phyloP scores from a whole-genome alignment of 2,329 filamentous ascomycete genomes.

The Diaporthe sp. region DNA sequence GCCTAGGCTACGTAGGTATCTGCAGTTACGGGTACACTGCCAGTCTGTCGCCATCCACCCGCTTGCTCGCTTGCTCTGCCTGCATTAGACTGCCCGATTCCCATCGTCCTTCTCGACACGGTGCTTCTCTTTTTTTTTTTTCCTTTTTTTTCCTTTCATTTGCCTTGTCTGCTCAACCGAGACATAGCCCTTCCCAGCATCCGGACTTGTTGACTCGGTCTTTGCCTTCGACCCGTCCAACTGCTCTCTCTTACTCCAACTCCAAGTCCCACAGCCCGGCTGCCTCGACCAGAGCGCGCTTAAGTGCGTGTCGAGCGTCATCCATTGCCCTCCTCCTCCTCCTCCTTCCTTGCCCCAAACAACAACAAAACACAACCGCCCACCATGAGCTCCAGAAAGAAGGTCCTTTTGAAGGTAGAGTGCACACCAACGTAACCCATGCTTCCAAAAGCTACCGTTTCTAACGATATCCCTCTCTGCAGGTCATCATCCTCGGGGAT shows the following conservation, averaged over 20 bases:
- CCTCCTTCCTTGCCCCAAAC: not conserved
- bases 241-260: not conserved
- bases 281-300: conserved; percentile 7
- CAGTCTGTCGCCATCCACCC: conserved; percentile 21
- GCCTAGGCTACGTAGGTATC: not conserved
- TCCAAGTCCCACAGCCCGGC: conserved; percentile 13
- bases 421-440: conserved; percentile 24
- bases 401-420: conserved; percentile 87
- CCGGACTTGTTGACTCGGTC: not conserved
- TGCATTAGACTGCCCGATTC: conserved; percentile 16
- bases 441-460: too few species aligned
- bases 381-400: conserved; percentile 84
- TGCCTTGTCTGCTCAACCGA: not conserved
- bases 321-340: not conserved
- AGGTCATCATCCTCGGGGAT: conserved; percentile 99
- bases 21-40: not conserved
- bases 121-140: not conserved
- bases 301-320: conserved; percentile 21
- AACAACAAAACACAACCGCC: conserved; percentile 30
- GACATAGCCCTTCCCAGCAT: not conserved
- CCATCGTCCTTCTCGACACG: conserved; percentile 9
- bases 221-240: not conserved
- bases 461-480: conserved; percentile 28
- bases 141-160: not conserved
- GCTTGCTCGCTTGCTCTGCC: conserved; percentile 6